phyloP scores from a whole-genome alignment of 345 rosid species.

The Linum tenue region DNA sequence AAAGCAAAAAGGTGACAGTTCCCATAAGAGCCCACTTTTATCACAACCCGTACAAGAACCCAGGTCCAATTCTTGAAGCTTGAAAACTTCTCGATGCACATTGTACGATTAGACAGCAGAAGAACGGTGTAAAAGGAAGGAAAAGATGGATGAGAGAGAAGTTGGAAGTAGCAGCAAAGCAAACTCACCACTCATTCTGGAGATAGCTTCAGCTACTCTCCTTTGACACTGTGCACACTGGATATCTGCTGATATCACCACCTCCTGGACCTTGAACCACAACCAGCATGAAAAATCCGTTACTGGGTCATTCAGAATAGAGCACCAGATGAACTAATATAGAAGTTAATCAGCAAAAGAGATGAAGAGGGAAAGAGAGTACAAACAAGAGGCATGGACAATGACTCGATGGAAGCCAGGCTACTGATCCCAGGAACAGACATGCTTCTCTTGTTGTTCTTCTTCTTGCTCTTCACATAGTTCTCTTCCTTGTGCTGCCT shows the following conservation, averaged over 20 bases:
- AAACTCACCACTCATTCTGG: constrained; percentile 58
- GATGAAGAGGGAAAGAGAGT: constrained; percentile 9
- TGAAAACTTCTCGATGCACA: too few species aligned
- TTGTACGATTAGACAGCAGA: too few species aligned
- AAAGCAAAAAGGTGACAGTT: too few species aligned
- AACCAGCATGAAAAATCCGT: neutral
- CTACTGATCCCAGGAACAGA: constrained; percentile 13
- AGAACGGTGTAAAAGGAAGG: too few species aligned
- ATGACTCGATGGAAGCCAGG: constrained; percentile 72
- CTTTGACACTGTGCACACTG: constrained; percentile 60
- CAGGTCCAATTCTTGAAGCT: too few species aligned
- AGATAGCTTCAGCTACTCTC: constrained; percentile 61
- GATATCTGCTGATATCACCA: constrained; percentile 80
- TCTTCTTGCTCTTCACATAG: neutral
- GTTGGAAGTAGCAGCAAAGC: neutral
- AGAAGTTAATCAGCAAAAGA: neutral
- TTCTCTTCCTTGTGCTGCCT: neutral
- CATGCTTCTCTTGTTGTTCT: constrained; percentile 1
- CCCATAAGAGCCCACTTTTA: too few species aligned
- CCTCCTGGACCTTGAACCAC: constrained; percentile 59
- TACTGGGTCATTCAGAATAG: neutral
- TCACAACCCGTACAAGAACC: too few species aligned
- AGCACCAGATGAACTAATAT: neutral
- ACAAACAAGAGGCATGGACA: constrained; percentile 85
- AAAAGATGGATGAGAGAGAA: neutral